These are phyloP conservation scores for Rauvolfia tetraphylla DNA, from an alignment of 257 asterid genomes.

Conservation along the genomic window DNA sequence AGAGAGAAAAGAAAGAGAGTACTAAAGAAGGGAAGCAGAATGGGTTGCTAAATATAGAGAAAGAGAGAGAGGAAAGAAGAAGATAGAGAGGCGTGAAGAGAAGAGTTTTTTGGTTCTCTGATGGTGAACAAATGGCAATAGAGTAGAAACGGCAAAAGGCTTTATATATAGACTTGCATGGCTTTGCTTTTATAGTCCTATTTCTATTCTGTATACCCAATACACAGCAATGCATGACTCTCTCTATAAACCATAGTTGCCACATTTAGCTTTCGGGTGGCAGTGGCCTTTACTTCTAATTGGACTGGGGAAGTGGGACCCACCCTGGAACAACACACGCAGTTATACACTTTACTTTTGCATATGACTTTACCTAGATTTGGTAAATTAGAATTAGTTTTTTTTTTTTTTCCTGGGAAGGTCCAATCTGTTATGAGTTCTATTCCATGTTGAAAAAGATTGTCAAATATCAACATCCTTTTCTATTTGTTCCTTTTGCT, in stretches of 20 bases:
- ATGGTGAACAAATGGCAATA: constrained; percentile 54
- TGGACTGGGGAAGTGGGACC: neutral
- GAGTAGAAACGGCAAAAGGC: constrained; percentile 54
- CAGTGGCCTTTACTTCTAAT: neutral
- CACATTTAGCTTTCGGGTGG: neutral
- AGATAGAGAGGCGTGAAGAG: constrained; percentile 44
- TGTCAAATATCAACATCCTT: neutral
- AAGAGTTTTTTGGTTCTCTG: constrained; percentile 25
- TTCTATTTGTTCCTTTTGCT: neutral
- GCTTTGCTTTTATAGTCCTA: constrained; percentile 29
- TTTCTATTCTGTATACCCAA: neutral
- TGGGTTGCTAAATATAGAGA: constrained; percentile 32
- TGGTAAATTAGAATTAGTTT: neutral
- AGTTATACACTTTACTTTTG: neutral
- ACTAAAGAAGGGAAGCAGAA: constrained; percentile 10
- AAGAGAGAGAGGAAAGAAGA: constrained; percentile 17
- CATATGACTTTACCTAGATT: neutral
- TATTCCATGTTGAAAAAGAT: neutral
- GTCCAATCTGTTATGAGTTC: neutral
- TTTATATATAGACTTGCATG: constrained; percentile 64
- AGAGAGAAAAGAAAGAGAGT: neutral
- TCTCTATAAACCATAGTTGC: constrained; percentile 7
- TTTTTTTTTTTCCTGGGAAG: too few species aligned
- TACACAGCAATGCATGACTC: constrained; percentile 21
- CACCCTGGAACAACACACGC: neutral